Evolutionary conservation across 1,139 yeast species (phyloP).

Genomic region (Eremothecium sinecaudum): DNA sequence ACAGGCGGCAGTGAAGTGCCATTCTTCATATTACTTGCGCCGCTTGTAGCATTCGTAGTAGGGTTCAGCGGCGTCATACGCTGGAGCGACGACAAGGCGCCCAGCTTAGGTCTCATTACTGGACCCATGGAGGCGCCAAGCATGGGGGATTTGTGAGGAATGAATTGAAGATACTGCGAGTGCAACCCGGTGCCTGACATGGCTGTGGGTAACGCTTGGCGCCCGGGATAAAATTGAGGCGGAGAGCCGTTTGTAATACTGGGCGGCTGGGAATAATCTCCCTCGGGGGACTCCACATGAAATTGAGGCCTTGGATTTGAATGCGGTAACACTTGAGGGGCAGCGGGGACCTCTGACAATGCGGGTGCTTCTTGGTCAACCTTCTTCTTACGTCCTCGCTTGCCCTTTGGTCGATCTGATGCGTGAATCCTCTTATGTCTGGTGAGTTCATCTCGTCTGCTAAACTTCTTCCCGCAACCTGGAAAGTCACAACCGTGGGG

Average conservation of each 20-base stretch:
- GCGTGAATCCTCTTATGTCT: conserved; percentile 59
- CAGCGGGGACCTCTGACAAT: neutral
- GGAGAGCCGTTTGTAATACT: neutral
- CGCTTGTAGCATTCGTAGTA: conserved; percentile 3
- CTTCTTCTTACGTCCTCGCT: conserved; percentile 41
- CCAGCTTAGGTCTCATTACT: conserved; percentile 11
- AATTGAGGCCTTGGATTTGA: neutral
- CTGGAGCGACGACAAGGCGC: conserved; percentile 33
- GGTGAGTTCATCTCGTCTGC: conserved; percentile 60
- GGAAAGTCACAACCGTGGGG: conserved; percentile 66
- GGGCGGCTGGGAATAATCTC: neutral
- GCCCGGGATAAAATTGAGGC: neutral
- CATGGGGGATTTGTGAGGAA: neutral
- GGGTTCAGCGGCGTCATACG: conserved; percentile 32
- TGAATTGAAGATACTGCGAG: neutral
- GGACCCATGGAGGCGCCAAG: neutral
- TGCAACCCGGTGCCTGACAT: neutral
- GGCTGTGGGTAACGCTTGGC: neutral
- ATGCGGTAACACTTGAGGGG: neutral
- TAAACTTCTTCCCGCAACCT: conserved; percentile 57
- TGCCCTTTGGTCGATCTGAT: conserved; percentile 44
- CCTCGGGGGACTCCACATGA: neutral
- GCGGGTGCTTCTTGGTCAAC: conserved; percentile 4
- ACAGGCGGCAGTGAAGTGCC: conserved; percentile 16
- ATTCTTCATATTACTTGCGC: neutral